These are phyloP conservation scores for Claviceps africana DNA, from an alignment of 2,329 filamentous ascomycete genomes.

Conservation along the genomic window DNA sequence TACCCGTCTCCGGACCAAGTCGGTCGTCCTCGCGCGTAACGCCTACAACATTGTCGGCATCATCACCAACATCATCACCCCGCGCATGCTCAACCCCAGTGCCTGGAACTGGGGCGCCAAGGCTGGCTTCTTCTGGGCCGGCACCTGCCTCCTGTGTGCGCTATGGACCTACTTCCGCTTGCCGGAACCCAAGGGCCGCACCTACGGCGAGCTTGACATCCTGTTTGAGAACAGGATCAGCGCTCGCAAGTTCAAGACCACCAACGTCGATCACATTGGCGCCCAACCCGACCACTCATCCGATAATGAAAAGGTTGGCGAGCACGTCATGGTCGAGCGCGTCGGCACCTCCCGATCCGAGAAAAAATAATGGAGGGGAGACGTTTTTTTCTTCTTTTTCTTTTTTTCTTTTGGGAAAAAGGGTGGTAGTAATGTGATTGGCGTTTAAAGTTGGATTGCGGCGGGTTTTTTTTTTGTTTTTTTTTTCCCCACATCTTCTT, in stretches of 20 bases:
- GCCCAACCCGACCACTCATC: slow-evolving; percentile 4
- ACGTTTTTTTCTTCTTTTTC: background rate
- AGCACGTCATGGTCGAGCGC: slow-evolving; percentile 8
- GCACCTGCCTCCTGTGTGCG: slow-evolving; percentile 29
- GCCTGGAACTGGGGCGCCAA: slow-evolving; percentile 34
- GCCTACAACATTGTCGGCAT: slow-evolving; percentile 36
- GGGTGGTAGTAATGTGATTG: too few species aligned
- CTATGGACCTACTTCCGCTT: slow-evolving; percentile 38
- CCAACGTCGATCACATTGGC: slow-evolving; percentile 17
- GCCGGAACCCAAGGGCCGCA: slow-evolving; percentile 40
- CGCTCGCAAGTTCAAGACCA: slow-evolving; percentile 26
- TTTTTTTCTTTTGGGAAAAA: too few species aligned
- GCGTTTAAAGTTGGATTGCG: too few species aligned
- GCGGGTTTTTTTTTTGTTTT: too few species aligned
- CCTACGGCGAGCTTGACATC: slow-evolving; percentile 40
- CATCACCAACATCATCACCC: slow-evolving; percentile 30
- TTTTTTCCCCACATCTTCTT: too few species aligned
- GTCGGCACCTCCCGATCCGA: slow-evolving; percentile 3
- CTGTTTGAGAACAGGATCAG: slow-evolving; percentile 33
- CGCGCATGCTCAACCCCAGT: slow-evolving; percentile 31
- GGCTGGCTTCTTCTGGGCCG: slow-evolving; percentile 32
- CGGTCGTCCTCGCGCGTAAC: slow-evolving; percentile 30
- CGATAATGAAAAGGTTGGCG: slow-evolving; percentile 11
- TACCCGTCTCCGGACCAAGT: slow-evolving; percentile 31
- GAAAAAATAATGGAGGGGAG: background rate